Conservation (phyloP, 2,329 filamentous ascomycete species). For the Onygena corvina region DNA sequence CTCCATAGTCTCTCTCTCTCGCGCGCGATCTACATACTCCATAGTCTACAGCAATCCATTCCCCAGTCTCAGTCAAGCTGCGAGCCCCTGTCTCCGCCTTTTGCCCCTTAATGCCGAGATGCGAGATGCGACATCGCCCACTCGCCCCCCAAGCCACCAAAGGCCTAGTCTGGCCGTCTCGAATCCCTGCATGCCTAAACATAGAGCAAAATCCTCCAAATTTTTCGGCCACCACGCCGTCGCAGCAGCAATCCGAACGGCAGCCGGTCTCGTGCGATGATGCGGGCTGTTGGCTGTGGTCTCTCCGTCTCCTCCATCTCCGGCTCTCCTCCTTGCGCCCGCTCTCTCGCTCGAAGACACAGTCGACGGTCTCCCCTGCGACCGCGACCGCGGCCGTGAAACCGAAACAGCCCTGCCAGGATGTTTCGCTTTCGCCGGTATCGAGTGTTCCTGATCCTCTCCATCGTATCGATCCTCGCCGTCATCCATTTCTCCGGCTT, state of each 20-base stretch:
- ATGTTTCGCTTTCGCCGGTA: conserved; percentile 42
- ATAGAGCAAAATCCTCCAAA: conserved; percentile 1
- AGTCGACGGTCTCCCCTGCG: too few species aligned
- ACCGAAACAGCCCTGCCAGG: conserved; percentile 11
- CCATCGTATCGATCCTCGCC: conserved; percentile 32
- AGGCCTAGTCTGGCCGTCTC: background rate
- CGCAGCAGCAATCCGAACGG: background rate
- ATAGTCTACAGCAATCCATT: too few species aligned
- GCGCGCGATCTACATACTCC: too few species aligned
- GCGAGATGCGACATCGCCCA: too few species aligned
- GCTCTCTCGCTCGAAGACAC: background rate
- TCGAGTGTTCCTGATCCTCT: conserved; percentile 36
- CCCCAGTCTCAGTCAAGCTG: too few species aligned
- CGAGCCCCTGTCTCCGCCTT: too few species aligned
- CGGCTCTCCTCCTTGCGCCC: background rate
- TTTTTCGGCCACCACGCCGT: background rate
- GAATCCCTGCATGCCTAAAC: background rate
- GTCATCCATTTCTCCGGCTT: conserved; percentile 43
- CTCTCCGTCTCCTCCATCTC: background rate
- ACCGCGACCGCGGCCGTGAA: background rate
- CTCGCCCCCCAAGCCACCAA: background rate
- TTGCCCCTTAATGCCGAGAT: too few species aligned
- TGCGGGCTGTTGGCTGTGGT: background rate
- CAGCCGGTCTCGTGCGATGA: background rate
- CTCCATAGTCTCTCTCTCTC: too few species aligned